Percentiles rank a stretch among this genome's conserved stretches.
phyloP scores from a whole-genome alignment of 2,329 filamentous ascomycete genomes.

The Colletotrichum sp. region DNA sequence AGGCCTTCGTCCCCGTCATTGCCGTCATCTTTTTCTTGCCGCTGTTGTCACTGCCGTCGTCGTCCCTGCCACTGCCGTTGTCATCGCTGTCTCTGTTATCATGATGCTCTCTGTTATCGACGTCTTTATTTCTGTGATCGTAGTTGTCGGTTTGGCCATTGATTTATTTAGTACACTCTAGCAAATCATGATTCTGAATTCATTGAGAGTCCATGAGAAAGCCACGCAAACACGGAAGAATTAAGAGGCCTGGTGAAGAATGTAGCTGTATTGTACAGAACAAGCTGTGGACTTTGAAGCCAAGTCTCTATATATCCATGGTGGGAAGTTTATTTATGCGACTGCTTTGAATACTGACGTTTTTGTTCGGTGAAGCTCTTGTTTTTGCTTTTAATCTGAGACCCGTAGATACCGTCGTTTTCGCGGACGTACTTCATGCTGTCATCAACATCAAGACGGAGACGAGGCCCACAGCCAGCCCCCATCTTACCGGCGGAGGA shows the following conservation, averaged over 20 bases:
- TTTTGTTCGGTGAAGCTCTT: neutral
- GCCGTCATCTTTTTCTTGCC: too few species aligned
- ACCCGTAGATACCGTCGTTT: neutral
- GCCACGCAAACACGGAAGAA: neutral
- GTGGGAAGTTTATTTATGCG: rapidly evolving
- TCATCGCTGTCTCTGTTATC: neutral
- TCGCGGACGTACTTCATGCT: neutral
- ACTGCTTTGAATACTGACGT: neutral
- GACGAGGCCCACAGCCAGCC: neutral
- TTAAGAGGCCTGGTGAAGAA: neutral
- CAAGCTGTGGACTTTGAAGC: neutral
- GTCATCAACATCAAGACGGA: neutral
- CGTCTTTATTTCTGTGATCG: rapidly evolving
- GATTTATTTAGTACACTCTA: rapidly evolving
- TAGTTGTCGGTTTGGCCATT: rapidly evolving
- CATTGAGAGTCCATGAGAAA: neutral
- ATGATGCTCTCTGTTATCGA: neutral
- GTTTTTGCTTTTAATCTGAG: too few species aligned
- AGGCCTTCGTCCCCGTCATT: too few species aligned
- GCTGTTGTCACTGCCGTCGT: neutral
- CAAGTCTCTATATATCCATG: neutral
- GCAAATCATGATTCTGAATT: neutral
- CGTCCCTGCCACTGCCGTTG: neutral
- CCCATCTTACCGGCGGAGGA: neutral
- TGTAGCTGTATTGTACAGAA: neutral